Evolutionary conservation across 225 moss, liverwort and hornwort species (phyloP).

Genomic region (Thuidium tamariscinum): DNA sequence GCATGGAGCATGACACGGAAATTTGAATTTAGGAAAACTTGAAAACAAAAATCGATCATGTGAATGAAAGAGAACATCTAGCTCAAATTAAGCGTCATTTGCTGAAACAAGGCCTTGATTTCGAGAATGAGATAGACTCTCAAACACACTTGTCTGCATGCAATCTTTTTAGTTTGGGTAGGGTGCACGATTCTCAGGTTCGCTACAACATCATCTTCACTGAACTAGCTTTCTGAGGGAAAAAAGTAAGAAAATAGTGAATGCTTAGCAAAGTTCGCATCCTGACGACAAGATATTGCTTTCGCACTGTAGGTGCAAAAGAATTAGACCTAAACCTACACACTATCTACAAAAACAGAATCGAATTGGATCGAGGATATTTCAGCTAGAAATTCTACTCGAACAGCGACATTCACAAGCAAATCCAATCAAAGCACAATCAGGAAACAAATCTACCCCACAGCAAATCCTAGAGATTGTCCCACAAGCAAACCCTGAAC

Average conservation of each 20-base stretch:
- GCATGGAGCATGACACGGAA: not conserved
- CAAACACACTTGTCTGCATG: not conserved
- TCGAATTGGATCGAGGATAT: not conserved
- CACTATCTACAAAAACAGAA: too few species aligned
- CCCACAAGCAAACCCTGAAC: not conserved
- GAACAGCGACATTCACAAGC: not conserved
- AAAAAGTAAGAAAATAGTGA: not conserved
- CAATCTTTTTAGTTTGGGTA: not conserved
- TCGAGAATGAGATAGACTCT: not conserved
- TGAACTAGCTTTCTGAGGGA: not conserved
- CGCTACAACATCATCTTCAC: not conserved
- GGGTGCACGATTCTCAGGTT: not conserved
- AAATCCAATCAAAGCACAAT: not conserved
- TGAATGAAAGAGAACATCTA: not conserved
- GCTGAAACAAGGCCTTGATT: not conserved
- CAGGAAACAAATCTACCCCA: not conserved
- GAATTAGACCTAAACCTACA: not conserved
- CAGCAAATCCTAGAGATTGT: not conserved
- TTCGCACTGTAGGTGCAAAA: not conserved
- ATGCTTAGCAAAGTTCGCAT: not conserved
- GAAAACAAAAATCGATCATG: not conserved
- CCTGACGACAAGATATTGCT: not conserved
- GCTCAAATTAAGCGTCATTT: not conserved
- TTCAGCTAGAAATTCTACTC: not conserved
- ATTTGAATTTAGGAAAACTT: not conserved